Conservation (phyloP, 345 rosid species). For the Leavenworthia alabamica region DNA sequence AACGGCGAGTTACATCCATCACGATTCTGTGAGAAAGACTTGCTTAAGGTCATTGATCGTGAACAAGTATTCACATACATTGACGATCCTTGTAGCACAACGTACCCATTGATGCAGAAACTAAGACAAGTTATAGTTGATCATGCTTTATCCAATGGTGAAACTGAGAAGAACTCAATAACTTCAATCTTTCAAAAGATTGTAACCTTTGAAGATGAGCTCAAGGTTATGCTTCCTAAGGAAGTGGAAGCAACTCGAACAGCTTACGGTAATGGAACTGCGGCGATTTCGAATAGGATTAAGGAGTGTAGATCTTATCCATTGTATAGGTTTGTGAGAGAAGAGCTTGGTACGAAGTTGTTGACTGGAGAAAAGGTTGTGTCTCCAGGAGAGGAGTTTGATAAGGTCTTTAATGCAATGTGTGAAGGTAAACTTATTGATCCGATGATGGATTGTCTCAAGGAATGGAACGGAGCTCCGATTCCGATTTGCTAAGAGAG, state of each 20-base stretch:
- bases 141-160: constrained; percentile 51
- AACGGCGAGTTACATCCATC: constrained; percentile 64
- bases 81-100: constrained; percentile 58
- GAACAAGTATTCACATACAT: constrained; percentile 47
- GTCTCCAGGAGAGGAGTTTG: too few species aligned
- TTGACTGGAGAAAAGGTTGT: constrained; percentile 53
- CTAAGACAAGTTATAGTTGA: too few species aligned
- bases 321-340: constrained; percentile 55
- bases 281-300: constrained; percentile 49
- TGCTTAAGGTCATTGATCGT: constrained; percentile 48
- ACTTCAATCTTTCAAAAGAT: constrained; percentile 63
- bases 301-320: constrained; percentile 69
- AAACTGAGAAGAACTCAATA: constrained; percentile 39
- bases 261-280: constrained; percentile 39
- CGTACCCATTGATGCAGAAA: constrained; percentile 57
- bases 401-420: constrained; percentile 57
- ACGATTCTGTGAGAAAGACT: constrained; percentile 56
- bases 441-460: constrained; percentile 62
- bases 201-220: constrained; percentile 52
- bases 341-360: constrained; percentile 44
- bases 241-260: constrained; percentile 51
- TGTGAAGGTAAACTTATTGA: constrained; percentile 59
- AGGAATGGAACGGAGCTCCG: constrained; percentile 74
- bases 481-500: too few species aligned
- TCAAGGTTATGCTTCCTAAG: constrained; percentile 43